A percentile compares a stretch with the other conserved stretches of the same genome.
Evolutionary conservation across 169 alveolate genomes (phyloP).

Genomic region (Condylostoma magnum): DNA sequence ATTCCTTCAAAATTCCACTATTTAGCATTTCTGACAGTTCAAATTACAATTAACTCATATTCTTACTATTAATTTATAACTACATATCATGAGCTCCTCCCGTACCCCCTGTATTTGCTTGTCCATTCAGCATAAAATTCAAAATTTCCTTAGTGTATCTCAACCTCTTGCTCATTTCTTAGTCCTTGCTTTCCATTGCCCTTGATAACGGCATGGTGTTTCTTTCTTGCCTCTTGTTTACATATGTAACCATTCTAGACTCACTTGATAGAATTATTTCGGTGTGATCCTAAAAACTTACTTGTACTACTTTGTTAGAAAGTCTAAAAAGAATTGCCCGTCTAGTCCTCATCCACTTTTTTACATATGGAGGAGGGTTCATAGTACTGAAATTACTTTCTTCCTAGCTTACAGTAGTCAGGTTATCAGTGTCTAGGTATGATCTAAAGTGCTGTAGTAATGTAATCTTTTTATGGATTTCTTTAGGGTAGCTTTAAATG

Average conservation of each 20-base stretch:
- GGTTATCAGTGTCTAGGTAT: slow-evolving; percentile 38
- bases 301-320: slow-evolving; percentile 85
- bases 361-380: slow-evolving; percentile 63
- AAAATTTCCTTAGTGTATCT: slow-evolving; percentile 76
- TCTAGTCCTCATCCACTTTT: slow-evolving; percentile 87
- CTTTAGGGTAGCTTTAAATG: slow-evolving; percentile 44
- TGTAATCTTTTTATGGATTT: slow-evolving; percentile 79
- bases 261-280: slow-evolving; percentile 77
- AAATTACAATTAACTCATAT: too few species aligned
- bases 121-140: slow-evolving; percentile 63
- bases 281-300: slow-evolving; percentile 81
- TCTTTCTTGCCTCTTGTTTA: slow-evolving; percentile 74
- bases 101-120: background rate
- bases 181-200: slow-evolving; percentile 77
- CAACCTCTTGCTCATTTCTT: slow-evolving; percentile 84
- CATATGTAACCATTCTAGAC: slow-evolving; percentile 73
- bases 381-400: slow-evolving; percentile 40
- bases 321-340: slow-evolving; percentile 87
- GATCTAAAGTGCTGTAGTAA: slow-evolving; percentile 78
- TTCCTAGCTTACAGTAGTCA: slow-evolving; percentile 19
- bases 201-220: slow-evolving; percentile 68
- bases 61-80: too few species aligned
- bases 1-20: too few species aligned
- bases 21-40: too few species aligned
- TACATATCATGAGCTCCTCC: too few species aligned